These are phyloP conservation scores for Begonia masoniana DNA, from an alignment of 306 rosid genomes.

Conservation along the genomic window DNA sequence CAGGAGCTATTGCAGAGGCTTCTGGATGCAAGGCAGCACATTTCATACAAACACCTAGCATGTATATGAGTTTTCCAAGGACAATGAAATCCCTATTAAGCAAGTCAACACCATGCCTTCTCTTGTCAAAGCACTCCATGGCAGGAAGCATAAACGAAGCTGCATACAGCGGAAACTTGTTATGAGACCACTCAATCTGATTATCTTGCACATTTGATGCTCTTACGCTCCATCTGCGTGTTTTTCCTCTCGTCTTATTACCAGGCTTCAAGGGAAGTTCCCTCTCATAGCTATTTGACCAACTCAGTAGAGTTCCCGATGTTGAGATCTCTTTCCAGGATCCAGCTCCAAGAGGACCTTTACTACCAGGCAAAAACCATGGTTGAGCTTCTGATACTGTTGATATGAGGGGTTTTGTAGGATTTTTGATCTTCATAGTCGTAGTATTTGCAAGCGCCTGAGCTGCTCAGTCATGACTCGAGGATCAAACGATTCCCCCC, in stretches of 20 bases:
- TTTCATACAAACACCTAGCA: constrained; percentile 94
- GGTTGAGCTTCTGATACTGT: constrained; percentile 61
- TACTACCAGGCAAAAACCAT: constrained; percentile 81
- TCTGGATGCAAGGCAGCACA: constrained; percentile 94
- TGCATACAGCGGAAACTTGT: constrained; percentile 86
- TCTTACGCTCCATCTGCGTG: constrained; percentile 65
- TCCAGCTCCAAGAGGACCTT: constrained; percentile 66
- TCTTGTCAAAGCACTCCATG: constrained; percentile 89
- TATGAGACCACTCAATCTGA: constrained; percentile 56
- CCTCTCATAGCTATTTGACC: constrained; percentile 81
- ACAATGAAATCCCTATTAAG: constrained; percentile 84
- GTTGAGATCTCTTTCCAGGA: constrained; percentile 75
- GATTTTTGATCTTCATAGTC: constrained; percentile 39
- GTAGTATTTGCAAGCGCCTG: constrained; percentile 70
- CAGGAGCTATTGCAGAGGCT: constrained; percentile 65
- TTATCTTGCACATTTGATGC: constrained; percentile 27
- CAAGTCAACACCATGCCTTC: constrained; percentile 85
- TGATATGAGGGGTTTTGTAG: constrained; percentile 47
- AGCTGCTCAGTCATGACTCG: constrained; percentile 94
- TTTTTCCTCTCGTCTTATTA: constrained; percentile 67
- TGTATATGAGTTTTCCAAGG: constrained; percentile 72
- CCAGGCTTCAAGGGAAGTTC: constrained; percentile 59
- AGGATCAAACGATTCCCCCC: too few species aligned
- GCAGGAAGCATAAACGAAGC: constrained; percentile 99
- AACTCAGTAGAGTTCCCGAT: constrained; percentile 52